Evolutionary conservation across 179 eudicot species (phyloP).

Genomic region (Heliamphora pulchella): DNA sequence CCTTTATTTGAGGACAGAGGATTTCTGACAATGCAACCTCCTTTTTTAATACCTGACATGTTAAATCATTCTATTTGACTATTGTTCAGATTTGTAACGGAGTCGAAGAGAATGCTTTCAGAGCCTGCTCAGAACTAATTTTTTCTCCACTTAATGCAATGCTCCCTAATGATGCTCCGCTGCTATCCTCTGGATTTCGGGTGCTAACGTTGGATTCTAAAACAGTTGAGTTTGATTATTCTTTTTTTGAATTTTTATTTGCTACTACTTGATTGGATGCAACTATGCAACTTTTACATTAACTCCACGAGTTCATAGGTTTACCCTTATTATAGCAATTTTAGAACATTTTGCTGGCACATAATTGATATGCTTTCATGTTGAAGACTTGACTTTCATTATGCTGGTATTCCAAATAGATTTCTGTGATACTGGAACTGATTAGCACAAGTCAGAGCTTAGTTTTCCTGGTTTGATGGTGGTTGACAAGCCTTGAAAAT

Average conservation of each 20-base stretch:
- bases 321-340: background rate
- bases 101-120: constrained; percentile 36
- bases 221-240: constrained; percentile 20
- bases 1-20: too few species aligned
- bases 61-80: background rate
- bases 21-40: too few species aligned
- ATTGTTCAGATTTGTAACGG: constrained; percentile 42
- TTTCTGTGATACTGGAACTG: too few species aligned
- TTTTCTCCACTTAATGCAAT: constrained; percentile 48
- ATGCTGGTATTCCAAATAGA: too few species aligned
- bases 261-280: background rate
- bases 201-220: constrained; percentile 38
- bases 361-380: background rate
- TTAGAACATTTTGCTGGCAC: background rate
- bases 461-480: too few species aligned
- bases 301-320: too few species aligned
- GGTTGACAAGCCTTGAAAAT: too few species aligned
- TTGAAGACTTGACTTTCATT: background rate
- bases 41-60: too few species aligned
- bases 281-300: too few species aligned
- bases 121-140: constrained; percentile 46
- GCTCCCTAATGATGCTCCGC: constrained; percentile 51
- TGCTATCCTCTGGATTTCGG: constrained; percentile 49
- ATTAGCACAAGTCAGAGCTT: too few species aligned
- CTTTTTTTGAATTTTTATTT: background rate